A percentile compares a stretch with the other conserved stretches of the same genome.
These are phyloP conservation scores for Penicillium sclerotigenum DNA, from an alignment of 2,329 filamentous ascomycete species.

Conservation along the genomic window DNA sequence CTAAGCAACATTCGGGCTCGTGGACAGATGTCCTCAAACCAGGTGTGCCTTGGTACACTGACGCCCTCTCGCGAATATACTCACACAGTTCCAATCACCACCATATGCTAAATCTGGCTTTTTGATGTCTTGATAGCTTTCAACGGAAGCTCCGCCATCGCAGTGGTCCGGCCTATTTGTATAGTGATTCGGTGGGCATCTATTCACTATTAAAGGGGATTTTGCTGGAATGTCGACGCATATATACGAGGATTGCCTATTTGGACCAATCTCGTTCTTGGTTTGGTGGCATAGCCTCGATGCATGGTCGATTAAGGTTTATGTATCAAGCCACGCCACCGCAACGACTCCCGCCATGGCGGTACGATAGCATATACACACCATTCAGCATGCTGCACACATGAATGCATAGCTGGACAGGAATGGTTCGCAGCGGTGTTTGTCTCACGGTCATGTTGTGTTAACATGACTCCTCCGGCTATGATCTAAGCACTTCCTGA, in stretches of 20 bases:
- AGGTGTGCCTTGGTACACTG: neutral
- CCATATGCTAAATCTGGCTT: neutral
- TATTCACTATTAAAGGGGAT: neutral
- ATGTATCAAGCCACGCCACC: neutral
- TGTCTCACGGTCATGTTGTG: neutral
- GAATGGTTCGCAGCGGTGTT: neutral
- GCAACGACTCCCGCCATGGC: neutral
- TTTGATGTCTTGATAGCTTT: neutral
- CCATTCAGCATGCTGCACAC: neutral
- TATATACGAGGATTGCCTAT: neutral
- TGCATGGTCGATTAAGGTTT: neutral
- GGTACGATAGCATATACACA: neutral
- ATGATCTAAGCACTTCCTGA: neutral
- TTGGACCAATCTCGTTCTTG: neutral
- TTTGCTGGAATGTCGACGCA: neutral
- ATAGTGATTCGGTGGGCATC: neutral
- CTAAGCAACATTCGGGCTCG: neutral
- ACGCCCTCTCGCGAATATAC: neutral
- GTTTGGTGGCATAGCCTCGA: no score
- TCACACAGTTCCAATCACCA: neutral
- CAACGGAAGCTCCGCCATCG: neutral
- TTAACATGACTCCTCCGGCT: neutral
- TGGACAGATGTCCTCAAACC: neutral
- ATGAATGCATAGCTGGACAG: neutral
- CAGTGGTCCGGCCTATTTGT: neutral